Evolutionary conservation across 75 land plant species (phyloP), one percentile per base, ranked within the genome.

Genomic region (Pinus tabuliformis): DNA sequence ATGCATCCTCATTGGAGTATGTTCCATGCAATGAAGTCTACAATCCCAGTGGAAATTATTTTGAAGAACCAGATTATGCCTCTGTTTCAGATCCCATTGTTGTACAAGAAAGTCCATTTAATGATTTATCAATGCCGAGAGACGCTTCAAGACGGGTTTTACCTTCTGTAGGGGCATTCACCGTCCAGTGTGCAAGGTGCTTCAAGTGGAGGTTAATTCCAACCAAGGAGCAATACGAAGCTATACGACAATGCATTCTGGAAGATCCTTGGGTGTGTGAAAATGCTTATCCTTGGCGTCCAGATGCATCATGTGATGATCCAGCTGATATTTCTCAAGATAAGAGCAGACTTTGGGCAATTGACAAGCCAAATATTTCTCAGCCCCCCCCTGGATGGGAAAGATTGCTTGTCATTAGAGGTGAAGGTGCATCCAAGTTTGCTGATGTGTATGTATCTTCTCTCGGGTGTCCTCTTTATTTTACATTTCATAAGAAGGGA

Each of bases 151-250:
- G 62, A 18, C 72, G 87, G 56, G 75, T 78, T 63, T 75, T 85
- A 63, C 86, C 92, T 59, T 78, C 89, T 59, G 88, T 95, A 11
- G 93, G 90, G 73, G 88, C 91, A 12, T 95, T 83, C 70, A 87
- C 96, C 39, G 91, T 93, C 13, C 98, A 95, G 57, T 95, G 95
- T 80, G 87, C 91, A 4, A 26, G 56, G 3, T 95, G 98, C 77
- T 80, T 91, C 52, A 89, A 95, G 57, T 95, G 98, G 98, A 89
- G 98, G 77, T 76, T 95, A 17, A 83, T 93, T n/a, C 93, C 96
- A 16, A 87, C 90, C 11, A 91, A 95, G 75, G 93, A 85, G 72
- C 85, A 85, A 57, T 95, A 93, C 71, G 96, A 95, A 78, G 88
- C 86, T 30, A 95, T 95, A 45, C 81, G 98, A 24, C 89, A 85